Base-by-base conservation (phyloP, 208 protist species). In the Balamuthia mandrillaris region DNA sequence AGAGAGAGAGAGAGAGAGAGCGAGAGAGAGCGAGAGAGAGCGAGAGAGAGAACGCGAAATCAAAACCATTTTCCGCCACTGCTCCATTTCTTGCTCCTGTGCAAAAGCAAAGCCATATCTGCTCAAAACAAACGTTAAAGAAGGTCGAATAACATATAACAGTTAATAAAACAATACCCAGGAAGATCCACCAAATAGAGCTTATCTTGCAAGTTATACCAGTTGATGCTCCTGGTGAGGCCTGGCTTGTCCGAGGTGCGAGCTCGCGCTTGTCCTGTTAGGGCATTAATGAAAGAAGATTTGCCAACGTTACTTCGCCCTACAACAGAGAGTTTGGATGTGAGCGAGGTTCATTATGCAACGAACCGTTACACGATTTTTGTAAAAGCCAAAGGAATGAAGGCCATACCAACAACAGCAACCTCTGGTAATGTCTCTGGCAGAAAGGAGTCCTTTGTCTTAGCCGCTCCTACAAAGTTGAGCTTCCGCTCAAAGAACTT, bases 61-160 rank as follows among this genome's bases (percentile, higher is more conserved):
- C 14, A 4, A 7, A 49, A 70, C 61, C 61, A 70, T 21, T 27
- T 70, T 39, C 7, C 16, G 41, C 61, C 61, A 70, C 61, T 12
- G 16, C 61, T 70, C 47, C 35, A 70, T 39, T 24, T 45, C 47
- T 27, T 70, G 37, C 31, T 70, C 61, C 1, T 33, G 5, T 9
- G 61, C 61, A 45, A 70, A 70, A 16, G 61, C 61, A 31, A 70
- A 70, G 6, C 61, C 61, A 21, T 70, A 70, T 45, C 61, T 70
- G 37, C 31, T 18, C 14, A 3, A 63, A 29, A 63, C 33, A 29
- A 63, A 24, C 24, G 6, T 21, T 12, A 24, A 9, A 63, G n/a
- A 7, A 35, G 12, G 12, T 18, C 33, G 12, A 24, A 63, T 41
- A 45, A 37, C 35, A 5, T 70, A 14, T 2, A 18, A 47, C n/a